Percentiles rank a stretch among this genome's conserved stretches.
Conservation (phyloP, 176 grass and related monocot genomes). For the Stipa capillata region DNA sequence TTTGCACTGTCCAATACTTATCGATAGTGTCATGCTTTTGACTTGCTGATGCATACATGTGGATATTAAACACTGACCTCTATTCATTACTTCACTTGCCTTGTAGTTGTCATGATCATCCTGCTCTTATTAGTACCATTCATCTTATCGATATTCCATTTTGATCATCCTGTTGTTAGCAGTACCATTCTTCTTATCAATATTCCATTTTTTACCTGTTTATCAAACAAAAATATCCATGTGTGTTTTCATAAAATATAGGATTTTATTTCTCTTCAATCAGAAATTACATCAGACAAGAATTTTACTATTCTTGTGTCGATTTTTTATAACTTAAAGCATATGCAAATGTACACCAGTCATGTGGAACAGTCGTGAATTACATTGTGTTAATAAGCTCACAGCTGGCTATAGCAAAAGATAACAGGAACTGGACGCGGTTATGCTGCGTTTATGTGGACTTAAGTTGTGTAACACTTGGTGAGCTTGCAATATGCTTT, state of each 20-base stretch:
- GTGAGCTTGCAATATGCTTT: not conserved
- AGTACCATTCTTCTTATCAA: too few relatives aligned
- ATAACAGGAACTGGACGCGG: not conserved
- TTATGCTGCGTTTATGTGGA: not conserved
- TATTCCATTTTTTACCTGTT: too few relatives aligned
- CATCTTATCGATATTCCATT: not conserved
- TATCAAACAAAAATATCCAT: not conserved
- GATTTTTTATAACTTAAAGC: not conserved
- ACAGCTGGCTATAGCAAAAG: not conserved
- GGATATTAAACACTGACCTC: too few relatives aligned
- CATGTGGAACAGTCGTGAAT: too few relatives aligned
- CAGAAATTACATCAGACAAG: not conserved
- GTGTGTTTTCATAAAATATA: not conserved
- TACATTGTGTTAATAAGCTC: not conserved
- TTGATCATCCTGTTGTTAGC: too few relatives aligned
- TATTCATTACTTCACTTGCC: not conserved
- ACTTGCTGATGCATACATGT: too few relatives aligned
- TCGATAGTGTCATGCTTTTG: not conserved
- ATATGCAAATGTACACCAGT: too few relatives aligned
- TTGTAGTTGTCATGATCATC: not conserved
- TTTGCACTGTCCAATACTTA: conserved; percentile 8
- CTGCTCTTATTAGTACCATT: not conserved
- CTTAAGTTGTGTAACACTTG: not conserved
- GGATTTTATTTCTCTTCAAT: not conserved
- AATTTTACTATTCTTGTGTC: not conserved